phyloP scores from a whole-genome alignment of 345 rosid genomes.

The Salix exigua region DNA sequence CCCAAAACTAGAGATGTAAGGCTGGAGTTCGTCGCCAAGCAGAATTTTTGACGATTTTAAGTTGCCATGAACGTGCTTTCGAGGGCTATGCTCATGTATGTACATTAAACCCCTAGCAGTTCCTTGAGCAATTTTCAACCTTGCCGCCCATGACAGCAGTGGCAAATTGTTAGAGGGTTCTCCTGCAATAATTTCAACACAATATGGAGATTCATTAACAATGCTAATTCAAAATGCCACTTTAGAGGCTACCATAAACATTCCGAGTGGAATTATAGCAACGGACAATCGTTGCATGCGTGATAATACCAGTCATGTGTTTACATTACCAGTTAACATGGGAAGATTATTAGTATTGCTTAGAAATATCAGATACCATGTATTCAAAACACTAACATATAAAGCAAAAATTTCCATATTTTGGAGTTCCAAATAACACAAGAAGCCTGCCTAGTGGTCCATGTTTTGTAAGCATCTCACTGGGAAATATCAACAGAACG shows the following conservation, averaged over 20 bases:
- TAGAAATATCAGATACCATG: neutral
- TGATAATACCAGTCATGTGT: neutral
- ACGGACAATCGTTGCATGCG: neutral
- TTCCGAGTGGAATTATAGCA: neutral
- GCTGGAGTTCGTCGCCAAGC: conserved; percentile 75
- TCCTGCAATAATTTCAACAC: conserved; percentile 36
- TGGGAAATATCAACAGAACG: neutral
- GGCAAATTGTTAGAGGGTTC: conserved; percentile 44
- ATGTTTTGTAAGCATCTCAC: conserved; percentile 3
- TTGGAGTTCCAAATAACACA: neutral
- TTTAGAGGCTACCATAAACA: neutral
- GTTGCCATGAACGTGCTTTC: conserved; percentile 77
- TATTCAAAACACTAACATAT: neutral
- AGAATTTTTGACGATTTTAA: conserved; percentile 78
- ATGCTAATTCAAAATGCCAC: neutral
- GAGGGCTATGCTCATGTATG: conserved; percentile 74
- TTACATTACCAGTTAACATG: neutral
- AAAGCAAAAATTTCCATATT: neutral
- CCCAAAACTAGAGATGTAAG: conserved; percentile 76
- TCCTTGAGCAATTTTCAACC: conserved; percentile 87
- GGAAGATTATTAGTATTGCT: neutral
- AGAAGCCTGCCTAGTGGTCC: conserved; percentile 16
- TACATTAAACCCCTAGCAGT: conserved; percentile 74
- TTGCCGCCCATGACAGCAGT: conserved; percentile 63
- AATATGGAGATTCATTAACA: neutral